phyloP scores from a whole-genome alignment of 2,329 filamentous ascomycete species.

The Penicillium concentricum region DNA sequence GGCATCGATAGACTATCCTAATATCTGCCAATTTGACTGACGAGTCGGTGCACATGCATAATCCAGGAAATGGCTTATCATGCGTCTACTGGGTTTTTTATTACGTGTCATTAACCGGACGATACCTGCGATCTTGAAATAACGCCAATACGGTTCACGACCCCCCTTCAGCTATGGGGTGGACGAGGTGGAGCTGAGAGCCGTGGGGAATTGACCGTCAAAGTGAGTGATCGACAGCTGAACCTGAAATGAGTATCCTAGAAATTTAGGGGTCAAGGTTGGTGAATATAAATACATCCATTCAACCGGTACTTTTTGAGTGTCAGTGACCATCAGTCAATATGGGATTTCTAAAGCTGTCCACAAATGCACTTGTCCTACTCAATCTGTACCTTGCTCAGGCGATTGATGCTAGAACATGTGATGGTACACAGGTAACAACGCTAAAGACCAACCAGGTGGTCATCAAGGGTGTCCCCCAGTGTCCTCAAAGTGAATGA shows the following conservation, averaged over 20 bases:
- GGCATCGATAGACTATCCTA: not conserved
- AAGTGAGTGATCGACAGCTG: not conserved
- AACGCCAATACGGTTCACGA: not conserved
- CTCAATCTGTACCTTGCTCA: not conserved
- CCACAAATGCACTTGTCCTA: not conserved
- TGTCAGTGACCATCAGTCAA: not conserved
- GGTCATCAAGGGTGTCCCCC: not conserved
- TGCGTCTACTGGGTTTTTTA: not conserved
- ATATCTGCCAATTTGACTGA: no score
- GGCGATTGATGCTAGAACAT: not conserved
- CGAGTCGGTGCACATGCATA: not conserved
- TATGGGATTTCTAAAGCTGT: not conserved
- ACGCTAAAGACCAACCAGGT: not conserved
- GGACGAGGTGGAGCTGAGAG: not conserved
- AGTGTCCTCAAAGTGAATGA: not conserved
- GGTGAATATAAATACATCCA: not conserved
- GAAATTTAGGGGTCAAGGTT: not conserved
- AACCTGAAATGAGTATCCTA: not conserved
- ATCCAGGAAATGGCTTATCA: not conserved
- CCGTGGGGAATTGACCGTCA: not conserved
- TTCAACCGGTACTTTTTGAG: no score
- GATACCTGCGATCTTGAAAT: not conserved
- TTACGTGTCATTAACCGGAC: not conserved
- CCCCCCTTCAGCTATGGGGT: not conserved
- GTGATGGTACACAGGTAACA: not conserved